Percentiles rank a stretch among this genome's conserved stretches.
phyloP scores from a whole-genome alignment of 768 basidiomycete genomes.

The Gloeopeniophorella convolvens region DNA sequence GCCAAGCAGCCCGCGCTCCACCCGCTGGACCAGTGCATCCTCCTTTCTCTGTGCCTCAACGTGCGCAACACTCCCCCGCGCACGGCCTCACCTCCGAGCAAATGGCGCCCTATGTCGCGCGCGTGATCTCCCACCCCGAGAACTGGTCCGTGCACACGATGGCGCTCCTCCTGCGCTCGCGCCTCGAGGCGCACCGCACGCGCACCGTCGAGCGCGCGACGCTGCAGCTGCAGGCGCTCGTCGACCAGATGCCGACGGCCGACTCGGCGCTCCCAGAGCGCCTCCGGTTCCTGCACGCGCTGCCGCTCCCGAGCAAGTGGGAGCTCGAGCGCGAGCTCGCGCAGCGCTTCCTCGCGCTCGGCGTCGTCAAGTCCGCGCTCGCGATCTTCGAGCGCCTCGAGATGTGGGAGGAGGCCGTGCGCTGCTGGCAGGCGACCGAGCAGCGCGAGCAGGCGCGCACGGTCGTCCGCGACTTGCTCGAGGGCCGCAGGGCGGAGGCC shows the following conservation, averaged over 20 bases:
- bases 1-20: slow-evolving; percentile 80
- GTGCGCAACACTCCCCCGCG: slow-evolving; percentile 79
- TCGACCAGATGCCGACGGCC: slow-evolving; percentile 93
- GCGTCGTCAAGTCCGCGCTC: slow-evolving; percentile 83
- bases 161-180: slow-evolving; percentile 88
- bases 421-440: slow-evolving; percentile 81
- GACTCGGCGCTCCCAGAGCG: slow-evolving; percentile 72
- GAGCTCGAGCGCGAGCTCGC: slow-evolving; percentile 91
- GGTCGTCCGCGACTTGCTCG: slow-evolving; percentile 80
- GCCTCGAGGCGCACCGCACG: slow-evolving; percentile 81
- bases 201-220: slow-evolving; percentile 91
- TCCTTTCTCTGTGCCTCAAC: slow-evolving; percentile 86
- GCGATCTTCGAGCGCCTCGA: slow-evolving; percentile 92
- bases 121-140: slow-evolving; percentile 80
- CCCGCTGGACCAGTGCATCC: slow-evolving; percentile 89
- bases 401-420: slow-evolving; percentile 98
- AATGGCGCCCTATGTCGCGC: slow-evolving; percentile 86
- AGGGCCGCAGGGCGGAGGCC: slow-evolving; percentile 78
- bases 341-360: slow-evolving; percentile 71
- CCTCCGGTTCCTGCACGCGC: slow-evolving; percentile 69
- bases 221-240: slow-evolving; percentile 88
- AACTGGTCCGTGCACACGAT: slow-evolving; percentile 98
- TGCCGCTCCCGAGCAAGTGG: slow-evolving; percentile 87
- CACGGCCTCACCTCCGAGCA: slow-evolving; percentile 91
- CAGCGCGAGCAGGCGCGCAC: slow-evolving; percentile 67